Conservation (phyloP, 768 basidiomycete genomes). For the Basidioascus undulatus region DNA sequence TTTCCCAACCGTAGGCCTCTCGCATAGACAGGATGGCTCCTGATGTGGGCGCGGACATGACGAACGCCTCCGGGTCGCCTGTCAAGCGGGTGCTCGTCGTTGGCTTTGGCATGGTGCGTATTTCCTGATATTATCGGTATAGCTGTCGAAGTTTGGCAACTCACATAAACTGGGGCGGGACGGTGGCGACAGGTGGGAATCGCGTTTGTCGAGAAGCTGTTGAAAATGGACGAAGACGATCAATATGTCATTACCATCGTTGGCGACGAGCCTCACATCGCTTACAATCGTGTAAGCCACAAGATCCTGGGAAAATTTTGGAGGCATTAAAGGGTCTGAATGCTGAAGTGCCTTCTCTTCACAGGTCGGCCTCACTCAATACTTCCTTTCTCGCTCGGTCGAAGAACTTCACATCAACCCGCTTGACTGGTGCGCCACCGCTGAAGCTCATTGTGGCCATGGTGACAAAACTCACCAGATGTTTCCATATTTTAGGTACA, state of each 20-base stretch:
- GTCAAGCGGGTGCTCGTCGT: too few species aligned
- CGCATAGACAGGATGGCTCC: too few species aligned
- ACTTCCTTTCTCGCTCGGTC: slow-evolving; percentile 35
- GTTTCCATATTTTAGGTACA: slow-evolving; percentile 30
- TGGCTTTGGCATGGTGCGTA: too few species aligned
- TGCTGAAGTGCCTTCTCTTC: not conserved
- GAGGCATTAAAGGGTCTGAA: slow-evolving; percentile 30
- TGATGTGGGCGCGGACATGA: too few species aligned
- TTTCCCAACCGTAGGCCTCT: too few species aligned
- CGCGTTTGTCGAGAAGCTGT: slow-evolving; percentile 48
- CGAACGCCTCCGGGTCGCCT: too few species aligned
- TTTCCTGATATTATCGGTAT: too few species aligned
- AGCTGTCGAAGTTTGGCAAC: too few species aligned
- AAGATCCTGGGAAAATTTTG: slow-evolving; percentile 21
- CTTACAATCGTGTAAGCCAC: slow-evolving; percentile 15
- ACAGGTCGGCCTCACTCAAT: slow-evolving; percentile 26
- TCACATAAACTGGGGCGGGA: too few species aligned
- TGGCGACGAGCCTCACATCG: slow-evolving; percentile 27
- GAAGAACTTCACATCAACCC: slow-evolving; percentile 37
- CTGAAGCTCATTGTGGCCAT: not conserved
- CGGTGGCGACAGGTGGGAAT: too few species aligned
- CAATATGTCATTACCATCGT: slow-evolving; percentile 33
- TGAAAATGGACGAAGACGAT: slow-evolving; percentile 28
- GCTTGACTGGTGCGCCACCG: slow-evolving; percentile 12
- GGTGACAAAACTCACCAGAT: slow-evolving; percentile 4